Base-by-base conservation (phyloP, 352 stramenopile species). In the Globisporangium camurandrum region DNA sequence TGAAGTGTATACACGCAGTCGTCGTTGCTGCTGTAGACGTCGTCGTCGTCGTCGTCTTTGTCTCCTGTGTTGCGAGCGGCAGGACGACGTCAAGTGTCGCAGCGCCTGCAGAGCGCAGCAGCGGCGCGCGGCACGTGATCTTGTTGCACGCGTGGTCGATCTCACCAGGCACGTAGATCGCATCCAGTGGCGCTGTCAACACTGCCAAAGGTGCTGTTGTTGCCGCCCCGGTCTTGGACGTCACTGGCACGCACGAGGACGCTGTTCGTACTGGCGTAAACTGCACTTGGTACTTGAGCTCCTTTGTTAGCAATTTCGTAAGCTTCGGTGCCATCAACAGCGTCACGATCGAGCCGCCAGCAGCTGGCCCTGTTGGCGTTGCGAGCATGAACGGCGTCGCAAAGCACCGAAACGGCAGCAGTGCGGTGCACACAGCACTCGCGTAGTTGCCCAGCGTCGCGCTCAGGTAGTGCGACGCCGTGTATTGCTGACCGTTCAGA, bases 401-500 rank as follows among this genome's bases (percentile, higher is more conserved):
- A 23, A 88, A 86, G 38, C 68, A 63, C 14, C 77, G 68, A 46
- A 88, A 78, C 1, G 77, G 75, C 3, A 84, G 71, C 1, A 86
- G 47, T 3, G 72, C 62, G 0, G 77, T 84, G 42, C 75, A 86
- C 1, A 68, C 62, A 0, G 68, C 66, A 26, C 77, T 72, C 31
- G 72, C 83, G 38, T 86, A 84, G 46, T 86, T 88, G 11, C 61
- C 77, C 46, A 71, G 81, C 20, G 53, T 66, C 44, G 76, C 78
- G 17, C 56, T 63, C 64, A 86, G 78, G 43, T 75, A 88, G 16
- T 66, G 70, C 14, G 70, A 82, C 3, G 37, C 51, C 0, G 72
- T 75, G 24, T 83, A 88, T 31, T 86, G 77, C 41, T 88, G 74
- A 0, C 67, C 64, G 45, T 88, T 88, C 2, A 88, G 54, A 60